These are phyloP conservation scores for Dendrobium catenatum DNA, from an alignment of 106 monocot species.

Conservation along the genomic window DNA sequence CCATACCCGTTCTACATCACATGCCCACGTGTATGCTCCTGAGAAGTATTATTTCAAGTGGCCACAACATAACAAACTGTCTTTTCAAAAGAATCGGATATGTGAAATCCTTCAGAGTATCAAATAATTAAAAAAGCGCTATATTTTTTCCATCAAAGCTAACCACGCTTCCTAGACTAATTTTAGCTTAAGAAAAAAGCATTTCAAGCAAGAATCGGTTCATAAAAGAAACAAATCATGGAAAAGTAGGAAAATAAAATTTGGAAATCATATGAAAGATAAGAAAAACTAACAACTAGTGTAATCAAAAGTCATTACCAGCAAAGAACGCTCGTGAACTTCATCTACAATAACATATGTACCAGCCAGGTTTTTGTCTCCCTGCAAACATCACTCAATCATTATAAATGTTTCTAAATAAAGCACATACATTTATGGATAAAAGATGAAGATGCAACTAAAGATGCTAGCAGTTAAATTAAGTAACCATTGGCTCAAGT, in stretches of 20 bases:
- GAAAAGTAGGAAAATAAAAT: background rate
- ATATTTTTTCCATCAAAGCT: background rate
- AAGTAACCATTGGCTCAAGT: background rate
- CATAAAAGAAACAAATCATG: background rate
- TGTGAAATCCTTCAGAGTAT: background rate
- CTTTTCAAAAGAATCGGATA: background rate
- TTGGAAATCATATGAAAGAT: background rate
- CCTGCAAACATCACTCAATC: conserved; percentile 32
- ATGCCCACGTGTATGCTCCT: background rate
- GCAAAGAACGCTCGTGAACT: conserved; percentile 95
- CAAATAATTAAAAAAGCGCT: background rate
- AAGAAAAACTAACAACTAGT: background rate
- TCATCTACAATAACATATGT: conserved; percentile 96
- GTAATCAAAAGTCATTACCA: conserved; percentile 39
- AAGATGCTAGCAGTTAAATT: background rate
- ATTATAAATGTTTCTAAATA: background rate
- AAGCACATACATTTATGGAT: background rate
- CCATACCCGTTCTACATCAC: too few relatives aligned
- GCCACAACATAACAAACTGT: background rate
- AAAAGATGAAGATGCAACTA: background rate
- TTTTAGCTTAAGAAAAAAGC: background rate
- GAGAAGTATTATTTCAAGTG: background rate
- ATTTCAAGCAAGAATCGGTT: background rate
- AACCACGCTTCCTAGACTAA: background rate
- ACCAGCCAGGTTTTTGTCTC: conserved; percentile 65